Percentiles rank a stretch among this genome's conserved stretches.
phyloP scores from a whole-genome alignment of 805 yeast species.

The Lachancea lanzarotensis region DNA sequence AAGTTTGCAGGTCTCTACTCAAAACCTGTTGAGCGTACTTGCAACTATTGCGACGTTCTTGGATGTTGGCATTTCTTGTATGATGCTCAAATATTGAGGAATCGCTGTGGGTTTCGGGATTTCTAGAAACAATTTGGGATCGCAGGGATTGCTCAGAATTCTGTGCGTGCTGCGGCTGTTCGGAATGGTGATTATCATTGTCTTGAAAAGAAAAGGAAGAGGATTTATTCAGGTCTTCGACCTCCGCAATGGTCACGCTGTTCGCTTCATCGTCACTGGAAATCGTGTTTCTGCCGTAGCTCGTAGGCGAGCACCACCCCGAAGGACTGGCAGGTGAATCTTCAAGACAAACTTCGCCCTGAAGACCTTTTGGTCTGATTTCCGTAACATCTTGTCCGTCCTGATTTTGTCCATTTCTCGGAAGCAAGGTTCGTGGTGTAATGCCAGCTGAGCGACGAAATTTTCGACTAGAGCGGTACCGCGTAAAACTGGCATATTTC shows the following conservation, averaged over 20 bases:
- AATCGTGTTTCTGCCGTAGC: not conserved
- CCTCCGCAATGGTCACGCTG: not conserved
- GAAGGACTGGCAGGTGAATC: not conserved
- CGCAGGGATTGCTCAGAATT: not conserved
- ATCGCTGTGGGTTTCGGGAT: not conserved
- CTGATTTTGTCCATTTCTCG: not conserved
- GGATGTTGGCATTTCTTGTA: too few species aligned
- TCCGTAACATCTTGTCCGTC: not conserved
- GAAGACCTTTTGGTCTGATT: not conserved
- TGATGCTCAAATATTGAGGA: not conserved
- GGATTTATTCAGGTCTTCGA: not conserved
- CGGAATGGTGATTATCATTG: too few species aligned
- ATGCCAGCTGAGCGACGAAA: not conserved
- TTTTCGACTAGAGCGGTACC: not conserved
- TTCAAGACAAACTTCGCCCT: not conserved
- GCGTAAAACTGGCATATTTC: constrained; percentile 1
- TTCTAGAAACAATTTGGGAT: not conserved
- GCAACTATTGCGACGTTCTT: not conserved
- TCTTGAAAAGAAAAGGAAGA: not conserved
- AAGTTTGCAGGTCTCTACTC: not conserved
- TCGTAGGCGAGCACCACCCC: too few species aligned
- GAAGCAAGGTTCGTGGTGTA: not conserved
- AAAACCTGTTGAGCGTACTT: not conserved
- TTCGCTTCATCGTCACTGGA: not conserved
- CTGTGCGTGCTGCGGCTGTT: not conserved